Conservation (phyloP, 768 basidiomycete genomes). For the Ramaria sp. region DNA sequence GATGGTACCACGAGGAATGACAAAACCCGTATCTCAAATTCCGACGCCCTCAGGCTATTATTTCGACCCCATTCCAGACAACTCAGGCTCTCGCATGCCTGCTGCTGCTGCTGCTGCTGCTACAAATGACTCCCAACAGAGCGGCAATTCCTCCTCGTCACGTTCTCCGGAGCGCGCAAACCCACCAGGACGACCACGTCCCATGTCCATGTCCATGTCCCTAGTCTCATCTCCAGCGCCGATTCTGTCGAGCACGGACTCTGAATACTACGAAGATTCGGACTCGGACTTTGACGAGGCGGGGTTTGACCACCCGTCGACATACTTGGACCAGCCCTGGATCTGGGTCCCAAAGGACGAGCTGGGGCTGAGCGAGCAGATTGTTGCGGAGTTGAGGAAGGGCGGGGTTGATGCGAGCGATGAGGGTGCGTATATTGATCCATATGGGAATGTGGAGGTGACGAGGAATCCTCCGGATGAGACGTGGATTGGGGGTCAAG, state of each 20-base stretch:
- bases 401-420: constrained; percentile 24
- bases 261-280: constrained; percentile 11
- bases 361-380: constrained; percentile 26
- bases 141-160: neutral
- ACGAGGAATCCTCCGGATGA: constrained; percentile 22
- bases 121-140: neutral
- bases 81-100: neutral
- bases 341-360: constrained; percentile 36
- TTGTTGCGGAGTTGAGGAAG: constrained; percentile 20
- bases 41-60: neutral
- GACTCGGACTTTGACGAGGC: constrained; percentile 19
- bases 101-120: too few relatives aligned
- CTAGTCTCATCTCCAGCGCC: neutral
- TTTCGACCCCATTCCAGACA: neutral
- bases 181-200: too few relatives aligned
- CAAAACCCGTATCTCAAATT: neutral
- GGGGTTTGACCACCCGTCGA: constrained; percentile 37
- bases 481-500: neutral
- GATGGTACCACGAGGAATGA: constrained; percentile 10
- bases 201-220: neutral
- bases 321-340: constrained; percentile 27
- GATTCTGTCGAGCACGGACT: neutral
- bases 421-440: constrained; percentile 23
- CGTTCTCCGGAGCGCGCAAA: too few relatives aligned
- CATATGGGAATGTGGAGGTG: constrained; percentile 23